Evolutionary conservation across 352 stramenopile species (phyloP).

Genomic region (Globisporangium cystogenes): DNA sequence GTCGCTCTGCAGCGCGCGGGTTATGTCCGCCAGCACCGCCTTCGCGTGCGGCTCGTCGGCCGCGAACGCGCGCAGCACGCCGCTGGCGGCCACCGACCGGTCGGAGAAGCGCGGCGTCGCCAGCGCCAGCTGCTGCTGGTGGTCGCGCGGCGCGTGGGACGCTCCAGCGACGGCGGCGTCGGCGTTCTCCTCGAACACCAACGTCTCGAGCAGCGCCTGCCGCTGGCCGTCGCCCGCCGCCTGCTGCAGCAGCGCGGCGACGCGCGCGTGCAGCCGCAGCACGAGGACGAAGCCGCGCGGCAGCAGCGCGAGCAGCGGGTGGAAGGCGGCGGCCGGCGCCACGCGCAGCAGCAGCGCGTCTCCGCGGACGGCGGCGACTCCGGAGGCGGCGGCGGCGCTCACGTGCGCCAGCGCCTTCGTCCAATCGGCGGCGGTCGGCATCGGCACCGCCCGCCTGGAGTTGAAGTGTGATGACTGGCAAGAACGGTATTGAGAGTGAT

Average conservation of each 20-base stretch:
- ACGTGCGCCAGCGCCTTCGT: conserved; percentile 2
- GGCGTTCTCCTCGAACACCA: conserved; percentile 7
- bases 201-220: conserved; percentile 4
- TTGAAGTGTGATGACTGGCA: too few relatives aligned
- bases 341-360: conserved; percentile 12
- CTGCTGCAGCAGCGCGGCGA: neutral
- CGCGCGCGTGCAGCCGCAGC: conserved; percentile 9
- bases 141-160: neutral
- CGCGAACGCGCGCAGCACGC: conserved; percentile 3
- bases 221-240: neutral
- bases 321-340: conserved; percentile 5
- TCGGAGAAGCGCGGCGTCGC: conserved; percentile 8
- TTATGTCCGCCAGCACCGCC: conserved; percentile 4
- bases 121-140: neutral
- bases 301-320: conserved; percentile 15
- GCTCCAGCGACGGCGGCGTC: conserved; percentile 3
- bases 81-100: conserved; percentile 3
- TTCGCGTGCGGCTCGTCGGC: conserved; percentile 5
- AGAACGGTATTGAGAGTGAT: too few relatives aligned
- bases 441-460: neutral
- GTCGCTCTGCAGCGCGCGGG: conserved; percentile 5
- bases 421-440: conserved; percentile 4
- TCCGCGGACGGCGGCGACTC: conserved; percentile 1
- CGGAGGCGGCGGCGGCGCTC: neutral
- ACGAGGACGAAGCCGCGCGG: conserved; percentile 4